Evolutionary conservation across 2,329 filamentous ascomycete species (phyloP).

Genomic region (Verticillium dahliae): DNA sequence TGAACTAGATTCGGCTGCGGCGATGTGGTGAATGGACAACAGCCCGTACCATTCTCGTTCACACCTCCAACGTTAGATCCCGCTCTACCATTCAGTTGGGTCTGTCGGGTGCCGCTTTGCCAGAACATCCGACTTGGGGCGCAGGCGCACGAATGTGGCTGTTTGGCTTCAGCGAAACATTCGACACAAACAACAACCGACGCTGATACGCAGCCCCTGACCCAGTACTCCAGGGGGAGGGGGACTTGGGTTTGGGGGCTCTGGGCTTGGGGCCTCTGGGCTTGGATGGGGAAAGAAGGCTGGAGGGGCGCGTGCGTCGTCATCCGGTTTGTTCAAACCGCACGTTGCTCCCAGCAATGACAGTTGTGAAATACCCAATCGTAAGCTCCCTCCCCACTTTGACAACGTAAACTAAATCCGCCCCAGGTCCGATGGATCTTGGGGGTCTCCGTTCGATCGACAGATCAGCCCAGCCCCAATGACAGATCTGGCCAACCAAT

Average conservation of each 20-base stretch:
- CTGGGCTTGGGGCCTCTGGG: background rate
- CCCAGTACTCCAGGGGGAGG: background rate
- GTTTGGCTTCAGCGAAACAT: background rate
- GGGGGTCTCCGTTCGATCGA: slow-evolving; percentile 9
- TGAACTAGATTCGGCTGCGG: no score
- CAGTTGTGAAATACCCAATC: background rate
- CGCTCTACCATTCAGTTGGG: background rate
- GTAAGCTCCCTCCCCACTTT: background rate
- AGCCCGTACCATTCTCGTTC: background rate
- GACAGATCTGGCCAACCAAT: slow-evolving; percentile 16
- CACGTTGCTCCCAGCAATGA: background rate
- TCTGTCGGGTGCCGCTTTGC: no score
- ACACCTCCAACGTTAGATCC: background rate
- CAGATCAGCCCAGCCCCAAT: slow-evolving; percentile 10
- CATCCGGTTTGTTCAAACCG: background rate
- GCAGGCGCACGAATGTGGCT: background rate
- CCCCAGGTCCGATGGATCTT: background rate
- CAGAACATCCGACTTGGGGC: background rate
- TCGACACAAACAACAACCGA: background rate
- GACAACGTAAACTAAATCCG: background rate
- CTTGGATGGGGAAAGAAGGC: background rate
- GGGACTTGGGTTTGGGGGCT: background rate
- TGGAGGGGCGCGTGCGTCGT: background rate
- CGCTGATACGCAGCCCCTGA: background rate
- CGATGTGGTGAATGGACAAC: background rate